These are phyloP conservation scores for Wickerhamiella parazyma DNA, from an alignment of 805 yeast genomes.

Conservation along the genomic window DNA sequence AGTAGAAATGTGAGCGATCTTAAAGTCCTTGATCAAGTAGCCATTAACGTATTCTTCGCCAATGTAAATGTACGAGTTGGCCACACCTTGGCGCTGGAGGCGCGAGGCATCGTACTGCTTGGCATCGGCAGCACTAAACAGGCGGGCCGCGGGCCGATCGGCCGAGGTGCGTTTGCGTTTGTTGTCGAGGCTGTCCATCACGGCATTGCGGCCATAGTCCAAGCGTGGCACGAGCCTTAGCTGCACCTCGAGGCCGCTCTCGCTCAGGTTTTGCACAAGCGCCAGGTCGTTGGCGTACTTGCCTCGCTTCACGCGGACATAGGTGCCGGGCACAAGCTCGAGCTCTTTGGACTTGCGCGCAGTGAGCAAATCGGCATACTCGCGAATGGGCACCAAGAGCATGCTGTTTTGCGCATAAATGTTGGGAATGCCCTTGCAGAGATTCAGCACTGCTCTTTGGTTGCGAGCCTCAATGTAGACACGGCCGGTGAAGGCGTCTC, in stretches of 20 bases:
- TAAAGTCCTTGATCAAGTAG: conserved; percentile 72
- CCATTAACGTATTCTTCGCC: conserved; percentile 89
- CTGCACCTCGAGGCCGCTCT: conserved; percentile 90
- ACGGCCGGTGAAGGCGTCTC: conserved; percentile 86
- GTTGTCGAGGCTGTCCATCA: conserved; percentile 32
- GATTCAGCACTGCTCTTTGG: conserved; percentile 80
- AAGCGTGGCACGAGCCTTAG: conserved; percentile 85
- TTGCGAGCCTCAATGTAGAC: conserved; percentile 89
- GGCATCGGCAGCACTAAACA: conserved; percentile 84
- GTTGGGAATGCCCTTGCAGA: conserved; percentile 80
- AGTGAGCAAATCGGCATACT: conserved; percentile 82
- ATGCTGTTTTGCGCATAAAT: conserved; percentile 62
- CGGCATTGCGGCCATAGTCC: conserved; percentile 58
- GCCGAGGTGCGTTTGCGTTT: conserved; percentile 42
- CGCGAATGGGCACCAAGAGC: conserved; percentile 78
- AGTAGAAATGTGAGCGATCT: conserved; percentile 66
- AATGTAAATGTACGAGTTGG: conserved; percentile 51
- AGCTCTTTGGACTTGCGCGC: conserved; percentile 82
- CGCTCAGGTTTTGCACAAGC: conserved; percentile 81
- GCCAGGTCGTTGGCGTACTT: conserved; percentile 89
- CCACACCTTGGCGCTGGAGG: conserved; percentile 38
- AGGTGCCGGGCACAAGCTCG: conserved; percentile 80
- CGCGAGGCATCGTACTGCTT: conserved; percentile 65
- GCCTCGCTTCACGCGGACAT: conserved; percentile 82
- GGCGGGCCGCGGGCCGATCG: conserved; percentile 68